Evolutionary conservation across 2,329 filamentous ascomycete genomes (phyloP).

Genomic region (Ampelomyces quisqualis): DNA sequence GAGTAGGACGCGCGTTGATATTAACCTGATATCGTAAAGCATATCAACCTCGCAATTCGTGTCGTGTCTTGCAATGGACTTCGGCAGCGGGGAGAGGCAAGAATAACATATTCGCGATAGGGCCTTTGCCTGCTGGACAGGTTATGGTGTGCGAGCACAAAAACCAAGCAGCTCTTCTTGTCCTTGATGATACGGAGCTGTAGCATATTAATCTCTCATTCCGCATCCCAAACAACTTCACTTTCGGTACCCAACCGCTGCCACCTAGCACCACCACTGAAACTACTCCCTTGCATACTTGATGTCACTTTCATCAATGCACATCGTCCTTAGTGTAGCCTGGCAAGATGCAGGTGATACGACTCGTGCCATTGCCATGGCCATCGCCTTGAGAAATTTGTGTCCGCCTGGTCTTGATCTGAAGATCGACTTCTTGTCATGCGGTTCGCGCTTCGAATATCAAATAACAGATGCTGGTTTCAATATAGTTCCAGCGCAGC

Average conservation of each 20-base stretch:
- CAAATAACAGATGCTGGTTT: conserved; percentile 36
- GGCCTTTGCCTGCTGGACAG: too few relatives aligned
- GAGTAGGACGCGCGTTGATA: background rate
- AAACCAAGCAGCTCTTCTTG: background rate
- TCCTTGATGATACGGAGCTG: background rate
- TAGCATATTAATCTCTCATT: background rate
- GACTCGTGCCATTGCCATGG: conserved; percentile 36
- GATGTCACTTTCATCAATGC: conserved; percentile 15
- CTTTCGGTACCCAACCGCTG: too few relatives aligned
- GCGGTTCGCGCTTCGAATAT: conserved; percentile 34
- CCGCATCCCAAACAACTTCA: too few relatives aligned
- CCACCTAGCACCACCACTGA: background rate
- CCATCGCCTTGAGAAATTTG: conserved; percentile 29
- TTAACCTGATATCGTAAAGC: background rate
- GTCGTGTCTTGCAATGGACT: background rate
- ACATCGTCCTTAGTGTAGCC: conserved; percentile 36
- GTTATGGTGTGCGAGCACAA: too few relatives aligned
- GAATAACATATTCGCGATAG: too few relatives aligned
- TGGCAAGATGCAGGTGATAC: conserved; percentile 40
- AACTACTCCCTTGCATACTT: conserved; percentile 7
- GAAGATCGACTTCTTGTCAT: conserved; percentile 35
- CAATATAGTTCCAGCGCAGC: conserved; percentile 33
- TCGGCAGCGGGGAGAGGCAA: conserved; percentile 7
- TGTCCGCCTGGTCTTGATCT: conserved; percentile 28
- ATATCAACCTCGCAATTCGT: conserved; percentile 2